Evolutionary conservation across 495 filamentous ascomycete species (phyloP).

Genomic region (Neurospora africana): DNA sequence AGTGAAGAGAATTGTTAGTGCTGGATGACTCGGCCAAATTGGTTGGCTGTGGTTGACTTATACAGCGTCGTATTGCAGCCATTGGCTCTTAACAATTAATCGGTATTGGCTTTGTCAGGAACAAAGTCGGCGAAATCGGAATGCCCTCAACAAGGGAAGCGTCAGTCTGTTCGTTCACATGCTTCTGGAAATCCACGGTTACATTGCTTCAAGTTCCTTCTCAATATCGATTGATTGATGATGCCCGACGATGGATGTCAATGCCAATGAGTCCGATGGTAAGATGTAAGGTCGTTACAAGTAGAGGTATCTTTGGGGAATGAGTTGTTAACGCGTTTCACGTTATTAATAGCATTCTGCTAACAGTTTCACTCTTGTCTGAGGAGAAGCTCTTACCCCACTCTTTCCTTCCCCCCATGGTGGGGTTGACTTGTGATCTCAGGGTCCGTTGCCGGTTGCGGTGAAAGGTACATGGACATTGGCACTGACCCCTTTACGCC

Average conservation of each 20-base stretch:
- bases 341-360: neutral
- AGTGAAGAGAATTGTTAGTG: neutral
- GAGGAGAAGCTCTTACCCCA: neutral
- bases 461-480: neutral
- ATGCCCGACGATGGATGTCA: neutral
- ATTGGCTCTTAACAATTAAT: neutral
- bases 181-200: neutral
- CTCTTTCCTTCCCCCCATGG: neutral
- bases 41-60: neutral
- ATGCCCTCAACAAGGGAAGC: neutral
- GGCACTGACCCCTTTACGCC: neutral
- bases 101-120: neutral
- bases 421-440: neutral
- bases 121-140: neutral
- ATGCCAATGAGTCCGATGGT: neutral
- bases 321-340: neutral
- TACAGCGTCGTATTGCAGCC: neutral
- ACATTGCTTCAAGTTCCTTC: neutral
- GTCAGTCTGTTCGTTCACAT: neutral
- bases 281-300: too few relatives aligned
- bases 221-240: neutral
- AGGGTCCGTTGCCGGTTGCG: neutral
- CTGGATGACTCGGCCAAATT: neutral
- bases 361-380: neutral
- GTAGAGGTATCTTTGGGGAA: neutral